Evolutionary conservation across 176 grass and related monocot genomes (phyloP).

Genomic region (Eragrostis curvula): DNA sequence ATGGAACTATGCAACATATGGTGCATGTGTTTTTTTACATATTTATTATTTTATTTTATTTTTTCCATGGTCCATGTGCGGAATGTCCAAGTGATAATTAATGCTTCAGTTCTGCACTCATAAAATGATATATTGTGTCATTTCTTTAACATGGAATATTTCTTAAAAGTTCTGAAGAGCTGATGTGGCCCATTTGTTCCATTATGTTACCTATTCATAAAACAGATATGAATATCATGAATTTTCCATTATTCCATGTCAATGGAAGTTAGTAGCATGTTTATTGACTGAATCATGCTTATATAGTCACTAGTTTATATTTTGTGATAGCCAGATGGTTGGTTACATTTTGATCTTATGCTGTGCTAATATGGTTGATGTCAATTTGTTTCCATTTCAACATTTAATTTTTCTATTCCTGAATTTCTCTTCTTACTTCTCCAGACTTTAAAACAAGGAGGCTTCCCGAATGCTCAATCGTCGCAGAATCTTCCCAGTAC

Average conservation of each 20-base stretch:
- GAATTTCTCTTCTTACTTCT: conserved; percentile 36
- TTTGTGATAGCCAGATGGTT: conserved; percentile 1
- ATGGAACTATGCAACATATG: background rate
- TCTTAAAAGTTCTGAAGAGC: conserved; percentile 9
- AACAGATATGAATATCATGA: conserved; percentile 6
- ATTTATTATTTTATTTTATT: background rate
- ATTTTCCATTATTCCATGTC: background rate
- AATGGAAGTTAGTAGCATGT: background rate
- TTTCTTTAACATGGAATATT: background rate
- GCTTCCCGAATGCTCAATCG: conserved; percentile 65
- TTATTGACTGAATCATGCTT: conserved; percentile 12
- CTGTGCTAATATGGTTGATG: conserved; percentile 12
- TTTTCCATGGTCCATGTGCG: background rate
- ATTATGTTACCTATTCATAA: background rate
- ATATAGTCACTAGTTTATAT: conserved; percentile 1
- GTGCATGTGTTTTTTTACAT: background rate
- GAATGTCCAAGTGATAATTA: conserved; percentile 1
- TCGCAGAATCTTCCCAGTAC: conserved; percentile 68
- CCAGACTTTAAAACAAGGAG: conserved; percentile 69
- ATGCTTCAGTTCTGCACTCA: background rate
- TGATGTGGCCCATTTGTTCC: background rate
- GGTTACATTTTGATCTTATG: conserved; percentile 6
- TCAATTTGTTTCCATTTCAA: conserved; percentile 13
- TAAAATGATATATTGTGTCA: background rate
- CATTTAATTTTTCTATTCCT: conserved; percentile 30